Evolutionary conservation across 108 stramenopile species (phyloP).

Genomic region (Fragilariopsis cylindrus): DNA sequence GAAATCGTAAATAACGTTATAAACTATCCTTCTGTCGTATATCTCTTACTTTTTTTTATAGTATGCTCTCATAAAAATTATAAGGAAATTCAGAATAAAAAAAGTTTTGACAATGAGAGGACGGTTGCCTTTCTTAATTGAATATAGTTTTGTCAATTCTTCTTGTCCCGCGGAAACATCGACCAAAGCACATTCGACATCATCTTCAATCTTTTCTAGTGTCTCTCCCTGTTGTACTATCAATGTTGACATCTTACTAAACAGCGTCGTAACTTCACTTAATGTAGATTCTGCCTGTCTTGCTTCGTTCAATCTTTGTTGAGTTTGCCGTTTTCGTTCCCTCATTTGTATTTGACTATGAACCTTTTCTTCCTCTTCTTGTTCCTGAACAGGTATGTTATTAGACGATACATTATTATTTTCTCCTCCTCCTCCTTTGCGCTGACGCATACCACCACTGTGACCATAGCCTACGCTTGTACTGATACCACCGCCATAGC

Average conservation of each 20-base stretch:
- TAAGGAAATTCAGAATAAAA: slow-evolving; percentile 78
- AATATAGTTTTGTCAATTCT: slow-evolving; percentile 75
- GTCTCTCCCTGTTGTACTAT: slow-evolving; percentile 77
- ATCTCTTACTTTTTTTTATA: slow-evolving; percentile 34
- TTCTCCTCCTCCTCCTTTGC: slow-evolving; percentile 21
- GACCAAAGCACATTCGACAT: slow-evolving; percentile 72
- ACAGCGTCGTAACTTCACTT: slow-evolving; percentile 69
- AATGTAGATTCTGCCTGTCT: slow-evolving; percentile 74
- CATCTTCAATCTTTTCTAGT: slow-evolving; percentile 87
- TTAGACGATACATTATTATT: slow-evolving; percentile 34
- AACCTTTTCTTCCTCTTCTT: slow-evolving; percentile 38
- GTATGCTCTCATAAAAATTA: slow-evolving; percentile 87
- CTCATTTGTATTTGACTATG: slow-evolving; percentile 66
- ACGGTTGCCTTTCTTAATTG: slow-evolving; percentile 82
- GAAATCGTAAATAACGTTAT: background rate
- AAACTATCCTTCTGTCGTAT: background rate
- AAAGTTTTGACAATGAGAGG: slow-evolving; percentile 86
- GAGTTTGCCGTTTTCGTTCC: slow-evolving; percentile 65
- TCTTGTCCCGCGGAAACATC: slow-evolving; percentile 81
- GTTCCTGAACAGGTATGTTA: slow-evolving; percentile 21
- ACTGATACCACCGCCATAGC: slow-evolving; percentile 24
- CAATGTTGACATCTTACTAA: slow-evolving; percentile 77
- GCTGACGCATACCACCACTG: slow-evolving; percentile 56
- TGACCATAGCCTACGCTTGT: slow-evolving; percentile 26
- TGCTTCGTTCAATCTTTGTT: slow-evolving; percentile 65